Base-by-base conservation (phyloP, 768 basidiomycete genomes). In the Butyriboletus loyo region DNA sequence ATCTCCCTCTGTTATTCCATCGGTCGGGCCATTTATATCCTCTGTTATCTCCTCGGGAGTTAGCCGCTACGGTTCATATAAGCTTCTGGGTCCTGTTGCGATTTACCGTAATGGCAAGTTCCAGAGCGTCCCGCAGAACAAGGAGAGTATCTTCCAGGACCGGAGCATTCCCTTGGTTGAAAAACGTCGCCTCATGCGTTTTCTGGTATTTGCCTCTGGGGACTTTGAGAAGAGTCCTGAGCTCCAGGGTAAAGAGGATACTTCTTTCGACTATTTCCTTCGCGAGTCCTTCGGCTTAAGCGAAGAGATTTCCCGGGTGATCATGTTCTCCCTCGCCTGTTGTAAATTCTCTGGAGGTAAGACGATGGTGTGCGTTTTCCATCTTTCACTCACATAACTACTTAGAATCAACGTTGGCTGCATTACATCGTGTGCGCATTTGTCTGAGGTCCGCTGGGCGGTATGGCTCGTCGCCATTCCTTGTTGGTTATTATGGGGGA, bases 401-500 rank as follows among this genome's bases (percentile, higher is more conserved):
- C 37, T 14, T 61, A 92, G 95, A 97, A 45, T 72, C 78, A 2
- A 84, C 88, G 1, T 63, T 82, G 8, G 76, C 79, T 1, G 82
- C 88, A 2, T 70, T 98, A 8, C 67, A 69, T n/a, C 85, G 94
- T 7, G 72, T 94, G 11, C 82, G 85, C 7, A 71, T 76, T 22
- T 93, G 89, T 65, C 75, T 98, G 14, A 84, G 77, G 43, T 91
- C 93, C 0, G 71, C 83, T 17, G 94, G 95, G 3, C 79, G 91
- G 28, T 98, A 97, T 63, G 95, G 95, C 68, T 79, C 70, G n/a
- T 84, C 84, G 0, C 84, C 94, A 2, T 98, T 93, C 72, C 80
- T 98, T 15, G 77, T 98, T n/a, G 92, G 92, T 0, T 92, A 97
- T 59, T 98, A 97, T 66, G 96, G 96, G 17, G 91, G 93, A 19